These are phyloP conservation scores for Calamus simplicifolius DNA, from an alignment of 176 grass and related monocot species.

Conservation along the genomic window DNA sequence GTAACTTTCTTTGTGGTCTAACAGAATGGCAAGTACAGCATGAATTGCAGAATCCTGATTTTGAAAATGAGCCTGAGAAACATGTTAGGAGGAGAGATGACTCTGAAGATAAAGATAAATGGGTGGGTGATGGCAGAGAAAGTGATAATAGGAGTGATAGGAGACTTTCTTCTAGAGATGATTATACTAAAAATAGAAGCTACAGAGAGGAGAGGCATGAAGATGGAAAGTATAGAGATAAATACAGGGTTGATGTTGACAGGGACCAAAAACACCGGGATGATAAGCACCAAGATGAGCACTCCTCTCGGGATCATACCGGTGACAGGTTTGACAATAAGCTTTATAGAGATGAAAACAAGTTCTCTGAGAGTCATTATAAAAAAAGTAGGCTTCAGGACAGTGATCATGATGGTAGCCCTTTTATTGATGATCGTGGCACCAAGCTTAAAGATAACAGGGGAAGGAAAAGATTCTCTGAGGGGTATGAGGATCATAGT, in stretches of 20 bases:
- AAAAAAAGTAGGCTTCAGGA: slow-evolving; percentile 57
- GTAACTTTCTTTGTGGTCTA: background rate
- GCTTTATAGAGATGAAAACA: slow-evolving; percentile 60
- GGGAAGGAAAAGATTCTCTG: slow-evolving; percentile 52
- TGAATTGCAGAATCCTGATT: slow-evolving; percentile 3
- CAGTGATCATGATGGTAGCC: slow-evolving; percentile 33
- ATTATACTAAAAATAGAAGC: slow-evolving; percentile 56
- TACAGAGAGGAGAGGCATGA: slow-evolving; percentile 72
- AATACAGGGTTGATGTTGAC: slow-evolving; percentile 50
- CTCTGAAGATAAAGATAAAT: slow-evolving; percentile 61
- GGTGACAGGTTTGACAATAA: slow-evolving; percentile 54
- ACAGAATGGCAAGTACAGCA: slow-evolving; percentile 37
- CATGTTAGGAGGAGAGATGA: slow-evolving; percentile 41
- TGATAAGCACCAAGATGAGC: slow-evolving; percentile 46
- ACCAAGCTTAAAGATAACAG: slow-evolving; percentile 62
- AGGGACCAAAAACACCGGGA: slow-evolving; percentile 53
- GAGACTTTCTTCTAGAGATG: slow-evolving; percentile 62
- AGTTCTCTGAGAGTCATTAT: slow-evolving; percentile 47
- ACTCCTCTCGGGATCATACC: slow-evolving; percentile 27
- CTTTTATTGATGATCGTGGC: slow-evolving; percentile 36
- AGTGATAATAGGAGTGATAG: slow-evolving; percentile 64
- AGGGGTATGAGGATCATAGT: slow-evolving; percentile 53
- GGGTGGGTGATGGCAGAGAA: slow-evolving; percentile 55
- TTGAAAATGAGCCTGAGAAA: slow-evolving; percentile 48
- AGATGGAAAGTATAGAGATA: slow-evolving; percentile 70